Base-by-base conservation (phyloP, 768 basidiomycete genomes). In the Antrodiella citrinella region DNA sequence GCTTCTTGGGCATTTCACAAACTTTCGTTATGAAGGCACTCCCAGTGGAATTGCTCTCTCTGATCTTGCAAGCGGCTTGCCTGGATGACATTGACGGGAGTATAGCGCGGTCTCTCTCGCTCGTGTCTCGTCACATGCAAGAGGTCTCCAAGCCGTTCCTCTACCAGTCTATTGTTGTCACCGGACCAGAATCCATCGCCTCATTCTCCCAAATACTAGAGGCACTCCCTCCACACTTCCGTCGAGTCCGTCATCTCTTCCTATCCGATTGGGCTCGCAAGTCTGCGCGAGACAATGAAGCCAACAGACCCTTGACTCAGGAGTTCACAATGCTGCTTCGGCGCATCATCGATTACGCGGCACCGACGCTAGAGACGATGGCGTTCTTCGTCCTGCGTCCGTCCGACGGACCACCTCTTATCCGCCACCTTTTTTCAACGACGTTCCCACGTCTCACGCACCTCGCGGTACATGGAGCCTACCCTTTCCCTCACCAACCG, bases 381-480 rank as follows among this genome's bases (percentile, higher is more conserved):
- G 61, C 72, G 0, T 62, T 78, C 53, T 57, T 71, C 26, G 57
- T 45, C 15, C 50, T 57, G 18, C 65, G 67, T 23, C 67, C 67
- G 13, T 59, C 61, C 4, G 61, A 63, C 18, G 69, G 73, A 54
- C 67, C 75, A 0, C 44, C 66, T 4, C 54, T 72, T 40, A 65
- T 77, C 40, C 69, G 70, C 3, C 62, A 67, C 21, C 61, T 78
- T 38, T 76, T 75, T 59, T 66, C 71, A 15, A 63, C 64, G 7
- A 48, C 60, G 2, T 73, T 76, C 46, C 77, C 75, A 0, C 52
- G 50, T 22, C 64, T 80, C 1, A 57, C 53, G 22, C 67, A 68
- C 24, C 71, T 80, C 51, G 62, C 71, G 3, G 55, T 78, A 2
- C 67, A 68, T 2, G 78, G 77, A 1, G 73, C 72, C 54, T 80